Evolutionary conservation across 1,284 basidiomycete genomes (phyloP), one percentile per base, ranked within the genome.

Genomic region (Apiotrichum veenhuisii): DNA sequence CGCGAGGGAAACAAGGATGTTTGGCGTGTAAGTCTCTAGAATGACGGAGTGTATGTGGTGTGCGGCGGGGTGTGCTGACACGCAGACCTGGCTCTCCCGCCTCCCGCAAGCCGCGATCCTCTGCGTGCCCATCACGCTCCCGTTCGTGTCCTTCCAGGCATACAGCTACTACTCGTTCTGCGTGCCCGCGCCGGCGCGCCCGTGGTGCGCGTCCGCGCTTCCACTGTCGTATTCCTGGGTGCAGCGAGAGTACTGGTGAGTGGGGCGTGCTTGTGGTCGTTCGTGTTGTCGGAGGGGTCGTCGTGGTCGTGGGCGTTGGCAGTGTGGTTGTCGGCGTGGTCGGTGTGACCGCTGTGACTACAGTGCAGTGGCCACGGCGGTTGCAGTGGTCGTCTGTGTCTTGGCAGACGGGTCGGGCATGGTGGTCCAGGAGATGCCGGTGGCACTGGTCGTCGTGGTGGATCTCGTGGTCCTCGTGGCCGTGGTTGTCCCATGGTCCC

Each of bases 191-290:
- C 10, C 51, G 45, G 20, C 46, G 57, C 60, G 78, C 40, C 75
- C 78, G 2, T 97, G 92, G 93, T 97, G 94, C 72, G 51, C 67
- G 1, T 59, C 68, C 0, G 45, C 67, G 3, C 64, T 86, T 1
- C 91, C 91, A 0, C 82, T 84, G 17, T 84, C 90, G 45, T 98
- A 98, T 72, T 78, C 82, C n/a, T 85, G 89, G 66, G 88, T 90
- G 1, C 95, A 98, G 74, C 76, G 77, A 0, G 79, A 83, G 46
- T 98, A 98, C 75, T 98, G 95, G 82, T 80, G 43, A 47, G 78
- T 67, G 17, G n/a, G 18, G 25, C 20, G 34, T n/a, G n/a, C 8
- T 20, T 10, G 40, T 8, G 26, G n/a, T n/a, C n/a, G n/a, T n/a
- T n/a, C n/a, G n/a, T n/a, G n/a, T n/a, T n/a, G n/a, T n/a, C n/a